Percentiles rank a stretch among this genome's conserved stretches.
Conservation (phyloP, 2,329 filamentous ascomycete genomes). For the Lasiodiplodia gonubiensis region DNA sequence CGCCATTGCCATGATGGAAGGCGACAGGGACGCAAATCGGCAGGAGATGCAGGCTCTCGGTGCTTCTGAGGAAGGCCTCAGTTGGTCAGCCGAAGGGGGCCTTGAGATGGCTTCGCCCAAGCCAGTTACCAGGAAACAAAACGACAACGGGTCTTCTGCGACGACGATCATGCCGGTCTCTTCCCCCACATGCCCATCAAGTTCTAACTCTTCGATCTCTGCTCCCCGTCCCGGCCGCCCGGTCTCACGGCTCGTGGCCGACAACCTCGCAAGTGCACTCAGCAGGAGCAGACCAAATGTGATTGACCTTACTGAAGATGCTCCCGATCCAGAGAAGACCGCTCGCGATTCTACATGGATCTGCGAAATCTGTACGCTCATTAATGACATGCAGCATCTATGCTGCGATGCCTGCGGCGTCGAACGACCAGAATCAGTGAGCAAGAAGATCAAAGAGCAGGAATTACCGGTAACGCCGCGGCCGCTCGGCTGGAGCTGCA, state of each 20-base stretch:
- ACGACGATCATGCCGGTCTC: conserved; percentile 11
- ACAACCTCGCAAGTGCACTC: conserved; percentile 29
- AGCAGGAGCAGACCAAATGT: conserved; percentile 29
- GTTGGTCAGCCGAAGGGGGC: conserved; percentile 45
- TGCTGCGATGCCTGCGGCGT: conserved; percentile 65
- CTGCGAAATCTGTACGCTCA: conserved; percentile 66
- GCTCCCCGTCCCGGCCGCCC: conserved; percentile 38
- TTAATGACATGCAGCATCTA: conserved; percentile 64
- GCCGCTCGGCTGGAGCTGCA: conserved; percentile 65
- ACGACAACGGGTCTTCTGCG: background rate
- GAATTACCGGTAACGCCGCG: conserved; percentile 41
- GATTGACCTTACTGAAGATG: conserved; percentile 30
- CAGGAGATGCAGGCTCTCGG: conserved; percentile 57
- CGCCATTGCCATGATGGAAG: conserved; percentile 81
- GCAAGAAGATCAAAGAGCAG: conserved; percentile 34
- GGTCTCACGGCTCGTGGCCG: conserved; percentile 42
- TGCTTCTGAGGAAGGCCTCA: conserved; percentile 42
- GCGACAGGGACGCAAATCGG: conserved; percentile 74
- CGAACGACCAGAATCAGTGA: conserved; percentile 56
- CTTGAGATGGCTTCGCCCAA: conserved; percentile 44
- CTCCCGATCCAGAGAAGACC: conserved; percentile 34
- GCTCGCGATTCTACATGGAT: conserved; percentile 56
- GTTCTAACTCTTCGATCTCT: conserved; percentile 8
- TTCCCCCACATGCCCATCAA: background rate
- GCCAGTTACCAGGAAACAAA: conserved; percentile 39